Base-by-base conservation (phyloP, 1,139 yeast genomes). In the Blastobotrys raffinosifermentans region DNA sequence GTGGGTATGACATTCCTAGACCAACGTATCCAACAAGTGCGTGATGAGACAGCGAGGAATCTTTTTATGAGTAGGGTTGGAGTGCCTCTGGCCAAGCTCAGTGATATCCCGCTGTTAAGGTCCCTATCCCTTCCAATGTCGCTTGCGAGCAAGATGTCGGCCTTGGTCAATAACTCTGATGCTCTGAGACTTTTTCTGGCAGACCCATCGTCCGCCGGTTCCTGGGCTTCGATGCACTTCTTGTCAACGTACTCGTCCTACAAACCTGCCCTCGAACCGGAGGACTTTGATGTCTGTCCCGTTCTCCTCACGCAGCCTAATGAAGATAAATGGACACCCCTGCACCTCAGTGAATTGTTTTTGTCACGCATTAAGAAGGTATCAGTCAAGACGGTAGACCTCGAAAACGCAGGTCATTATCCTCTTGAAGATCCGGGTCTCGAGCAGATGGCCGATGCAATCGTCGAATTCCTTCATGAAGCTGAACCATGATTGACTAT, bases 341-440 rank as follows among this genome's bases (percentile, higher is more conserved):
- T 30, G 15, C 20, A 22, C 25, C 33, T 30, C 14, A 30, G 33
- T 18, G 25, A 18, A 17, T 13, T 30, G 33, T 30, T 30, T 14
- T 13, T 19, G 8, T 19, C 23, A 3, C 4, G 33, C 9, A 3
- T 30, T 4, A 19, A 30, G 16, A 30, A 19, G 26, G 26, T 19
- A 16, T 15, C 33, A 19, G 23, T 30, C 15, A 30, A 30, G 26
- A 10, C 20, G 14, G 33, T 30, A 5, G 16, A 30, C 16, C 33
- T 30, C 17, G 26, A 19, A 4, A 30, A 30, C 15, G 33, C 33
- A 10, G 33, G 33, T 4, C 33, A 30, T 18, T 30, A 30, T 20
- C 33, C 33, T n/a, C 21, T 30, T 17, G 33, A 30, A 15, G 33
- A 30, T 18, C 33, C 33, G 11, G 33, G 33, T 11, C 25, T 30